phyloP scores from a whole-genome alignment of 2,329 filamentous ascomycete species.

The Xenoacremonium recifei region DNA sequence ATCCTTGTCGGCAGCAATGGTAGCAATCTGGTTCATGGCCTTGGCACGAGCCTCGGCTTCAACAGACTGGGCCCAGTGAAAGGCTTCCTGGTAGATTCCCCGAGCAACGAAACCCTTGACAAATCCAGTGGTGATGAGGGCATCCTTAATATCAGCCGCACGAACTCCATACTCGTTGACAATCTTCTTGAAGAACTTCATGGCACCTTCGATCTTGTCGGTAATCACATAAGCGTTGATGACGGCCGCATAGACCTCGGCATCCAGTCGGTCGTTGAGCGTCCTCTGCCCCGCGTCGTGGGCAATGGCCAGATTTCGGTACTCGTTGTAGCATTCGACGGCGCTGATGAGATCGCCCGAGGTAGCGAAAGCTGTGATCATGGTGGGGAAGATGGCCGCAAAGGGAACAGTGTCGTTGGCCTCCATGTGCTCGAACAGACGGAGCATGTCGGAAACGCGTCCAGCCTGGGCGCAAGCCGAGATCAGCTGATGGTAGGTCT shows the following conservation, averaged over 20 bases:
- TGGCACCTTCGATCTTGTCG: conserved; percentile 75
- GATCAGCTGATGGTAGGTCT: conserved; percentile 83
- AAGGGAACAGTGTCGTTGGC: conserved; percentile 69
- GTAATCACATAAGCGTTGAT: conserved; percentile 85
- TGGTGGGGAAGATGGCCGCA: conserved; percentile 80
- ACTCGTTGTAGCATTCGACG: conserved; percentile 94
- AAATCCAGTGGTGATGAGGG: conserved; percentile 71
- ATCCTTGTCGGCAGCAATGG: conserved; percentile 76
- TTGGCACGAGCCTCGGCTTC: conserved; percentile 56
- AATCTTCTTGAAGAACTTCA: conserved; percentile 83
- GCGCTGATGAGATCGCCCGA: conserved; percentile 81
- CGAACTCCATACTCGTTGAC: conserved; percentile 59
- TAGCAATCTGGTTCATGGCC: conserved; percentile 72
- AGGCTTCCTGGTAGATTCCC: conserved; percentile 69
- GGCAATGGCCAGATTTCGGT: conserved; percentile 82
- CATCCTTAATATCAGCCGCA: conserved; percentile 64
- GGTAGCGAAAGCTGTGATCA: conserved; percentile 91
- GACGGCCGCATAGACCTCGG: conserved; percentile 85
- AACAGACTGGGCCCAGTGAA: conserved; percentile 68
- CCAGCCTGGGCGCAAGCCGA: conserved; percentile 82
- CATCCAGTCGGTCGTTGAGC: conserved; percentile 71
- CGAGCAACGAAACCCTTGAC: conserved; percentile 73
- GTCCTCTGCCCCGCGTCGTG: conserved; percentile 72
- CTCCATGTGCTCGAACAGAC: conserved; percentile 91
- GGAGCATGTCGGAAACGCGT: conserved; percentile 83